phyloP scores from a whole-genome alignment of 306 rosid genomes.

The Pueraria montana region DNA sequence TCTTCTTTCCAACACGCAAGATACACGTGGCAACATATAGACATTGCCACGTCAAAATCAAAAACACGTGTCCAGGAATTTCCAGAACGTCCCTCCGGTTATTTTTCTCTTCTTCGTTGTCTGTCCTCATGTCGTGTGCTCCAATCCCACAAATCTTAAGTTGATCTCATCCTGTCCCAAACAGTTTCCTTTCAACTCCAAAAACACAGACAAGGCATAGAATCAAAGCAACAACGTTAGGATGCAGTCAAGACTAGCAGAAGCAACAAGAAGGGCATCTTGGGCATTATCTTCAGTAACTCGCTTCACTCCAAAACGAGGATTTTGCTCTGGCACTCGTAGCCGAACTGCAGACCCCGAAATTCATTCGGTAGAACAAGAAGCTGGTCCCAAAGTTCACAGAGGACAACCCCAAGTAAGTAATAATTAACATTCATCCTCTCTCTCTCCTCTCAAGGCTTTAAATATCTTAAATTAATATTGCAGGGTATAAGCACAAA shows the following conservation, averaged over 20 bases:
- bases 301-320: conserved; percentile 39
- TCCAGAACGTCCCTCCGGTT: conserved; percentile 51
- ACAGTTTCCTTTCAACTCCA: background rate
- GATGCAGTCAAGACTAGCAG: conserved; percentile 62
- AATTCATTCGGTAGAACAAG: conserved; percentile 65
- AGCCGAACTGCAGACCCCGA: conserved; percentile 68
- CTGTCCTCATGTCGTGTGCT: too few species aligned
- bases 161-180: background rate
- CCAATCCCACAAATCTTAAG: background rate
- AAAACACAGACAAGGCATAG: background rate
- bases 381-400: conserved; percentile 54
- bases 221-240: background rate
- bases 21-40: conserved; percentile 40
- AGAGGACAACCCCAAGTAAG: conserved; percentile 55
- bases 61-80: conserved; percentile 51
- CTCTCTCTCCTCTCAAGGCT: too few species aligned
- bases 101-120: conserved; percentile 5
- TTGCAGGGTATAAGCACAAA: conserved; percentile 54
- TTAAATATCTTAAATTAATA: too few species aligned
- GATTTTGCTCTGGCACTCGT: conserved; percentile 51
- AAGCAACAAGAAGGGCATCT: conserved; percentile 38
- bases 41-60: conserved; percentile 47
- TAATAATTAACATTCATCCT: background rate
- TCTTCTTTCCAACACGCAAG: conserved; percentile 4
- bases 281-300: conserved; percentile 9